Evolutionary conservation across 768 basidiomycete genomes (phyloP).

Genomic region (Serendipita sp.): DNA sequence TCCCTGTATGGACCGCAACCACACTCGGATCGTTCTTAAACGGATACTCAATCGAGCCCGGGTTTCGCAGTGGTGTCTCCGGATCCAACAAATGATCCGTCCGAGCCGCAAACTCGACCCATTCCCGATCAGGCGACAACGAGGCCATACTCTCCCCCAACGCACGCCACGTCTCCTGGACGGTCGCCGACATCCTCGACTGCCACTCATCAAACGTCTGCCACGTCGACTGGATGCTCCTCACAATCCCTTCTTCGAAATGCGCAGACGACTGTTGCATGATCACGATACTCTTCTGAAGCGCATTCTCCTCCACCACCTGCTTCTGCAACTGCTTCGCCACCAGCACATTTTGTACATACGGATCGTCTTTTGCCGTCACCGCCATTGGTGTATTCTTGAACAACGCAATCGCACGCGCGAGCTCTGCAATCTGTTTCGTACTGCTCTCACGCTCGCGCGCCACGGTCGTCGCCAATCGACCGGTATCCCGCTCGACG

Average conservation of each 20-base stretch:
- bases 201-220: slow-evolving; percentile 92
- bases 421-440: slow-evolving; percentile 71
- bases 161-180: slow-evolving; percentile 58
- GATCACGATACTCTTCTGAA: slow-evolving; percentile 95
- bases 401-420: slow-evolving; percentile 73
- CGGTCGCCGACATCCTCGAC: slow-evolving; percentile 54
- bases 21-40: slow-evolving; percentile 82
- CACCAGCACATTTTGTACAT: slow-evolving; percentile 41
- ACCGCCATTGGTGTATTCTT: slow-evolving; percentile 91
- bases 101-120: slow-evolving; percentile 88
- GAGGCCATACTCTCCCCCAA: slow-evolving; percentile 63
- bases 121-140: slow-evolving; percentile 77
- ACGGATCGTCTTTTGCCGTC: slow-evolving; percentile 69
- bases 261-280: slow-evolving; percentile 96
- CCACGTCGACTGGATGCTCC: slow-evolving; percentile 93
- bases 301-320: slow-evolving; percentile 91
- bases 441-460: slow-evolving; percentile 84
- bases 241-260: slow-evolving; percentile 94
- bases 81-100: slow-evolving; percentile 93
- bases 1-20: slow-evolving; percentile 70
- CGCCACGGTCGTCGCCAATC: slow-evolving; percentile 78
- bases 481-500: slow-evolving; percentile 90
- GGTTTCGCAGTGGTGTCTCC: slow-evolving; percentile 82
- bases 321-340: slow-evolving; percentile 73
- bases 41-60: slow-evolving; percentile 65